These are phyloP conservation scores for Ceratocystis diversiconidia DNA, from an alignment of 2,329 filamentous ascomycete species.

Conservation along the genomic window DNA sequence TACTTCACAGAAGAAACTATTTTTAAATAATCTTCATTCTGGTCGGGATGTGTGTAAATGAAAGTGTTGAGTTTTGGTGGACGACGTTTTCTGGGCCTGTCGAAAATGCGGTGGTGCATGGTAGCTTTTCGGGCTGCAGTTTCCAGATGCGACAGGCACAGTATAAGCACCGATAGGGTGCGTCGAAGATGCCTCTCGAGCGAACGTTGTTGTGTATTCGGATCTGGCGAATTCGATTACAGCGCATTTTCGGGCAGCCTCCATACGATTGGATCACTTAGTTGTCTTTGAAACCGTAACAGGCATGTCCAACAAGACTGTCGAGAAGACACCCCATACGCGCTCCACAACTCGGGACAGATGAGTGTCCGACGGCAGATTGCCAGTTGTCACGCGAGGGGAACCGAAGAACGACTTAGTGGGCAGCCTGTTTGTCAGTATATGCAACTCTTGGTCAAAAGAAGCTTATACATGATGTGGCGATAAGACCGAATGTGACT, in stretches of 20 bases:
- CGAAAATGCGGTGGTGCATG: no score
- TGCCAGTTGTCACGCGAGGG: constrained; percentile 21
- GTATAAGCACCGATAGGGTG: constrained; percentile 4
- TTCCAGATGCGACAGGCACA: background rate
- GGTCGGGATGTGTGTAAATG: no score
- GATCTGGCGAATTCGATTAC: constrained; percentile 15
- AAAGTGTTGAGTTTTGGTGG: no score
- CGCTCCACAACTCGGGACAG: constrained; percentile 3
- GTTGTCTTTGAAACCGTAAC: background rate
- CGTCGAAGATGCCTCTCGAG: background rate
- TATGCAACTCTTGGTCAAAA: background rate
- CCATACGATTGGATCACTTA: background rate
- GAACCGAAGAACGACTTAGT: constrained; percentile 5
- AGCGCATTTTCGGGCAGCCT: background rate
- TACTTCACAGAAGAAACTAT: no score
- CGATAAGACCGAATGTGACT: background rate
- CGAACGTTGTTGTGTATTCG: constrained; percentile 1
- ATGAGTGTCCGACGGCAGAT: constrained; percentile 20
- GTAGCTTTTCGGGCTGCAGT: no score
- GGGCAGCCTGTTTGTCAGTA: background rate
- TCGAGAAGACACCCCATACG: constrained; percentile 14
- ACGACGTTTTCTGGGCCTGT: no score
- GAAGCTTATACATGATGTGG: background rate
- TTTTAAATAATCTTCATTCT: no score
- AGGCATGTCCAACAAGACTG: background rate